Conservation (phyloP, 306 rosid species). For the Castanea crenata region DNA sequence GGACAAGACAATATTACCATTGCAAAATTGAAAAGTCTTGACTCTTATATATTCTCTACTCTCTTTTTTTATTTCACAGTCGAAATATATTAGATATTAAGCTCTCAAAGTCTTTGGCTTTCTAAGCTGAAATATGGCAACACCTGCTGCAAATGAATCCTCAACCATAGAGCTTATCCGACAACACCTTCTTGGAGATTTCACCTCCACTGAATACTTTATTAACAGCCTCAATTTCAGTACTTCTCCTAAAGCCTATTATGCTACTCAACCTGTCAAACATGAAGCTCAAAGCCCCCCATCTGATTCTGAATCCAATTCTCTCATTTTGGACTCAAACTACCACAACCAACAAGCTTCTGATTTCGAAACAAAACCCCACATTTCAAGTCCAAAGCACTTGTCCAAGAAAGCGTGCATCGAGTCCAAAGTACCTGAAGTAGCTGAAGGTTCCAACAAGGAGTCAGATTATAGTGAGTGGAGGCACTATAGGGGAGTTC, state of each 20-base stretch:
- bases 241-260: background rate
- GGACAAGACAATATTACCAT: background rate
- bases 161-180: conserved; percentile 36
- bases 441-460: background rate
- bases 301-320: conserved; percentile 39
- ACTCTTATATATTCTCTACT: background rate
- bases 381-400: background rate
- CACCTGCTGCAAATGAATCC: conserved; percentile 24
- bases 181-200: conserved; percentile 39
- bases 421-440: conserved; percentile 2
- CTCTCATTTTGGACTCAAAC: conserved; percentile 21
- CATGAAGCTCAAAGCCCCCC: conserved; percentile 33
- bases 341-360: conserved; percentile 4
- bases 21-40: background rate
- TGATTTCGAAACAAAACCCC: conserved; percentile 16
- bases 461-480: background rate
- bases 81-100: background rate
- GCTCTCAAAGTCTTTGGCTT: background rate
- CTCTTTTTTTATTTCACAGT: background rate
- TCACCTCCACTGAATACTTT: conserved; percentile 22
- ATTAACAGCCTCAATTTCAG: background rate
- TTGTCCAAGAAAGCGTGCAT: background rate
- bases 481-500: conserved; percentile 69
- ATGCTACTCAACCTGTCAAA: conserved; percentile 39
- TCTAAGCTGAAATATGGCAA: conserved; percentile 5